Percentiles rank a stretch among this genome's conserved stretches.
These are phyloP conservation scores for Fusarium foetens DNA, from an alignment of 2,329 filamentous ascomycete genomes.

Conservation along the genomic window DNA sequence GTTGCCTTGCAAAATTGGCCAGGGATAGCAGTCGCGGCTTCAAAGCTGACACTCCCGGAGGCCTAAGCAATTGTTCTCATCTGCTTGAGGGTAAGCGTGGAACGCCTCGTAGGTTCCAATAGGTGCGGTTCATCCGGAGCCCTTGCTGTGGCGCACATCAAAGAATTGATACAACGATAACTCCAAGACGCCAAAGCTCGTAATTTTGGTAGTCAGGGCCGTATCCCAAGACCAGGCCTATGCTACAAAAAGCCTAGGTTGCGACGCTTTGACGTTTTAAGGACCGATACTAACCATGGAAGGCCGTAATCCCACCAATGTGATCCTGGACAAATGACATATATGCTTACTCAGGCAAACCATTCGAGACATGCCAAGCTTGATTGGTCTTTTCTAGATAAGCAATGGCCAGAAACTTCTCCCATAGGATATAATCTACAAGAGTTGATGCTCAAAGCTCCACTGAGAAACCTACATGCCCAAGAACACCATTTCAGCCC, in stretches of 20 bases:
- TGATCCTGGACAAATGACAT: background rate
- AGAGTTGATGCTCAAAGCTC: background rate
- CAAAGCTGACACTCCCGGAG: constrained; percentile 6
- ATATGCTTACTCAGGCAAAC: constrained; percentile 9
- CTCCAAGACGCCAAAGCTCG: background rate
- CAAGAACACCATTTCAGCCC: background rate
- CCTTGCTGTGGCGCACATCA: background rate
- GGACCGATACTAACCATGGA: background rate
- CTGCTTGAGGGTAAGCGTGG: background rate
- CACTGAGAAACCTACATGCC: background rate
- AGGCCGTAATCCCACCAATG: constrained; percentile 18
- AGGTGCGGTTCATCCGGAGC: background rate
- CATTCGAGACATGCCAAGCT: background rate
- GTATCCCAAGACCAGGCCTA: background rate
- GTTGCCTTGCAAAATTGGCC: background rate
- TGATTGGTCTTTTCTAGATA: constrained; percentile 8
- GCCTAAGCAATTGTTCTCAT: background rate
- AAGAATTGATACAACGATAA: background rate
- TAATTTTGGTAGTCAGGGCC: background rate
- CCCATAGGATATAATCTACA: constrained; percentile 2
- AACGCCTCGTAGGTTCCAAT: background rate
- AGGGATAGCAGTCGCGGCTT: background rate
- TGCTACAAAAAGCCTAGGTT: constrained; percentile 3
- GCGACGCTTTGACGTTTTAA: constrained; percentile 15
- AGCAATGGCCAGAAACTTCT: constrained; percentile 6